Evolutionary conservation across 192 early-diverging fungal genomes (phyloP).

Genomic region (Coemansia sp.): DNA sequence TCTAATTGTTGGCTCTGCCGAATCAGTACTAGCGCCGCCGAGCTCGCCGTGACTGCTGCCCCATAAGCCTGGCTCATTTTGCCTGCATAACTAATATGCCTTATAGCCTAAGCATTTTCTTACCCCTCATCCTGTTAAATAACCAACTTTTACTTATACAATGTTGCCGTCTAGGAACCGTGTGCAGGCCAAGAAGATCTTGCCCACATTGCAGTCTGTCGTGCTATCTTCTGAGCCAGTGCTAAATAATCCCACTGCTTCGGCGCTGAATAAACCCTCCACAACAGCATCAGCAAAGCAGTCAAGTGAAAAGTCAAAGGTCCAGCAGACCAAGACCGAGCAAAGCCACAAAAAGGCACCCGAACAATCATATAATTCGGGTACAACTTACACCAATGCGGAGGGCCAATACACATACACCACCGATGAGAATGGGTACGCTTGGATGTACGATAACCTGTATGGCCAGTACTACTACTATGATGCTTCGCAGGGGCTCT

Average conservation of each 20-base stretch:
- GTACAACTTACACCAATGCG: not conserved
- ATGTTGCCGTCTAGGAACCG: conserved; percentile 41
- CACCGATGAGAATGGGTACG: conserved; percentile 42
- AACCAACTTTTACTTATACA: not conserved
- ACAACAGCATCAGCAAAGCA: not conserved
- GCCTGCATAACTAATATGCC: not conserved
- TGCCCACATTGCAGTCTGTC: conserved; percentile 1
- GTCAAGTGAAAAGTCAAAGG: too few relatives aligned
- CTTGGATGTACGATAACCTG: conserved; percentile 40
- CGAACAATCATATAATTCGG: not conserved
- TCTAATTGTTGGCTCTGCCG: conserved; percentile 36
- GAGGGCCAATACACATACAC: conserved; percentile 47
- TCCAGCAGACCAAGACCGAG: too few relatives aligned
- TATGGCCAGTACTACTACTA: conserved; percentile 55
- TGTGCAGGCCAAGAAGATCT: conserved; percentile 24
- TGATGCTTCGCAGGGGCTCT: conserved; percentile 25
- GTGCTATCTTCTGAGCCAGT: conserved; percentile 32
- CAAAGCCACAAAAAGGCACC: too few relatives aligned
- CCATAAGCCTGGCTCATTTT: not conserved
- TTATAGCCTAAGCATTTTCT: not conserved
- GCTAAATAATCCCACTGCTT: conserved; percentile 8
- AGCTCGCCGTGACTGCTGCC: conserved; percentile 12
- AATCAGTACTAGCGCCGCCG: conserved; percentile 18
- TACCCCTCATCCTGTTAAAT: not conserved
- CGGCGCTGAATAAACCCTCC: not conserved